Evolutionary conservation across 148 eudicot genomes (phyloP).

Genomic region (Spergularia bocconei): DNA sequence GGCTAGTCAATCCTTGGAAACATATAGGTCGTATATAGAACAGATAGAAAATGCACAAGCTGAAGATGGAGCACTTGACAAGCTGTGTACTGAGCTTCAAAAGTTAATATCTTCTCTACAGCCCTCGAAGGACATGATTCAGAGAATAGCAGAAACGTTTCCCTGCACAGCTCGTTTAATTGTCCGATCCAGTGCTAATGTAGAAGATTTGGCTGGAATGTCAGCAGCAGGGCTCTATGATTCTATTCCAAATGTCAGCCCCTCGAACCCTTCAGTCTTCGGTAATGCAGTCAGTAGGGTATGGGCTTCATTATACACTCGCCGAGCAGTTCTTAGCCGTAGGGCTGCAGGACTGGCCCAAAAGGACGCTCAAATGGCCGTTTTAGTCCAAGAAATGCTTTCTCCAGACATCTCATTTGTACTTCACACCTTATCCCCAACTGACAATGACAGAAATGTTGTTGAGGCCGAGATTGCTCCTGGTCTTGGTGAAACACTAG

Average conservation of each 20-base stretch:
- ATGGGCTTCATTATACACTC: conserved; percentile 95
- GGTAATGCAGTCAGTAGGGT: conserved; percentile 64
- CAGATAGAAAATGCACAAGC: conserved; percentile 71
- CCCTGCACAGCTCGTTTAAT: conserved; percentile 50
- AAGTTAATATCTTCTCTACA: conserved; percentile 57
- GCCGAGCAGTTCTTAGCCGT: conserved; percentile 87
- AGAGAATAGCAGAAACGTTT: conserved; percentile 46
- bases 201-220: conserved; percentile 94
- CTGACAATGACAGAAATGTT: conserved; percentile 50
- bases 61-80: conserved; percentile 68
- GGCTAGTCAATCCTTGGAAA: conserved; percentile 43
- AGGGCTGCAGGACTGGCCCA: conserved; percentile 72
- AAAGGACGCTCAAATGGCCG: conserved; percentile 73
- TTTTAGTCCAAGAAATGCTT: conserved; percentile 86
- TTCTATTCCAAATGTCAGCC: conserved; percentile 88
- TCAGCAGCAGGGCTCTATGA: conserved; percentile 98
- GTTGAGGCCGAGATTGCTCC: conserved; percentile 91
- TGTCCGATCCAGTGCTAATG: conserved; percentile 96
- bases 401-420: conserved; percentile 82
- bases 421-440: conserved; percentile 83
- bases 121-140: conserved; percentile 40
- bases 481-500: conserved; percentile 91
- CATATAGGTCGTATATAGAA: conserved; percentile 47
- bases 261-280: conserved; percentile 59
- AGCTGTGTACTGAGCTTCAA: conserved; percentile 59